phyloP scores from a whole-genome alignment of 305 asterid genomes.

The Euphrasia arctica region DNA sequence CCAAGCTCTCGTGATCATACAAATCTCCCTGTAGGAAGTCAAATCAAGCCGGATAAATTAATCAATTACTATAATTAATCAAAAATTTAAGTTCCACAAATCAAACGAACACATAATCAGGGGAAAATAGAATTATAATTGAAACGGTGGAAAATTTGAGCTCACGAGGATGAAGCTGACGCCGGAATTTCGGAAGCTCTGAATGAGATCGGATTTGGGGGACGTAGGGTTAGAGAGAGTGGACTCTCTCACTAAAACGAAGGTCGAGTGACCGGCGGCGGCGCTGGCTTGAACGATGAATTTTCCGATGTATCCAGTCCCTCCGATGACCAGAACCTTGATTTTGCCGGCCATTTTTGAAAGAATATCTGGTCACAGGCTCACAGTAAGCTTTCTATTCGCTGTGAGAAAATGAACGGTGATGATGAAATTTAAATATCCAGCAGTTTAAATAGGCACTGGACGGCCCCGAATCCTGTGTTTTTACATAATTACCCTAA shows the following conservation, averaged over 20 bases:
- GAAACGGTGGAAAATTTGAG: background rate
- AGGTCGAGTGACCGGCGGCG: constrained; percentile 41
- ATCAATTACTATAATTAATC: background rate
- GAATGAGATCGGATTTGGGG: constrained; percentile 34
- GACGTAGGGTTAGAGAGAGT: constrained; percentile 42
- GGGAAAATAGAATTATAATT: background rate
- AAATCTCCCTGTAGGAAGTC: constrained; percentile 44
- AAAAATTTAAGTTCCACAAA: background rate
- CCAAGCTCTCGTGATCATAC: constrained; percentile 43
- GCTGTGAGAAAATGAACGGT: constrained; percentile 4
- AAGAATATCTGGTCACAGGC: constrained; percentile 7
- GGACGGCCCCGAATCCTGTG: too few relatives aligned
- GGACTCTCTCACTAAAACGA: constrained; percentile 38
- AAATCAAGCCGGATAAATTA: constrained; percentile 11
- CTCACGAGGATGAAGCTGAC: constrained; percentile 39
- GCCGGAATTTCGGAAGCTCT: constrained; percentile 40
- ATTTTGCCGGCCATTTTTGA: constrained; percentile 37
- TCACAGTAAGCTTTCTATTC: background rate
- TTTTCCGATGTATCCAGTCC: constrained; percentile 49
- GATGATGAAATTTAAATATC: background rate
- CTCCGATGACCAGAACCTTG: constrained; percentile 48
- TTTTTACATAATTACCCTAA: too few relatives aligned
- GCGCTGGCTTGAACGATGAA: constrained; percentile 44
- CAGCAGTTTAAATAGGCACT: too few relatives aligned
- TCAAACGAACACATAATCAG: background rate